Conservation (phyloP, 106 monocot species). For the Dioscorea zingiberensis region DNA sequence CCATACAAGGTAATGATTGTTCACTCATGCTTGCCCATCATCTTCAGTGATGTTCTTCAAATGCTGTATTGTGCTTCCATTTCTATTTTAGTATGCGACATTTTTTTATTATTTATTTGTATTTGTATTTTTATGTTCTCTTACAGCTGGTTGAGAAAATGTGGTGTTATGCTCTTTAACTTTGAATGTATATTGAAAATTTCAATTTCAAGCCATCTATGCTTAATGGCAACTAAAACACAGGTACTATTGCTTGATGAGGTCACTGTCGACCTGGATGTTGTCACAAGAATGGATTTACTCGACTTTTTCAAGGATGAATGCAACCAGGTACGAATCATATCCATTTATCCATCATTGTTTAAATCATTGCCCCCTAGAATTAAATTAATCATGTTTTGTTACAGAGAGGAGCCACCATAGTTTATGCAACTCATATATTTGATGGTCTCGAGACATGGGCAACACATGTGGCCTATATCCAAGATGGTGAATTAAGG, state of each 20-base stretch:
- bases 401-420: conserved; percentile 86
- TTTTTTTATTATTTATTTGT: neutral
- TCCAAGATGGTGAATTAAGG: conserved; percentile 85
- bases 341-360: neutral
- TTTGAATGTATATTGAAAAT: too few species aligned
- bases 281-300: conserved; percentile 96
- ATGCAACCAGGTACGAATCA: conserved; percentile 62
- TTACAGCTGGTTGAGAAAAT: neutral
- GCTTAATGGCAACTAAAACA: neutral
- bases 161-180: too few species aligned
- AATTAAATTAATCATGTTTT: neutral
- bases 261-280: conserved; percentile 92
- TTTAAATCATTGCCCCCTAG: neutral
- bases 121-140: too few species aligned
- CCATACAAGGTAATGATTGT: conserved; percentile 63
- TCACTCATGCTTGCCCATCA: too few species aligned
- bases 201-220: too few species aligned
- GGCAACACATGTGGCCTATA: conserved; percentile 85
- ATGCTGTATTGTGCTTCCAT: neutral
- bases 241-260: conserved; percentile 95
- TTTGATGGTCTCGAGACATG: conserved; percentile 94
- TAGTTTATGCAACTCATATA: conserved; percentile 97
- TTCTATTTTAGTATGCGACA: neutral
- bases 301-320: conserved; percentile 97
- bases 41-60: neutral